phyloP scores from a whole-genome alignment of 2,329 filamentous ascomycete species.

The Acarospora socialis region DNA sequence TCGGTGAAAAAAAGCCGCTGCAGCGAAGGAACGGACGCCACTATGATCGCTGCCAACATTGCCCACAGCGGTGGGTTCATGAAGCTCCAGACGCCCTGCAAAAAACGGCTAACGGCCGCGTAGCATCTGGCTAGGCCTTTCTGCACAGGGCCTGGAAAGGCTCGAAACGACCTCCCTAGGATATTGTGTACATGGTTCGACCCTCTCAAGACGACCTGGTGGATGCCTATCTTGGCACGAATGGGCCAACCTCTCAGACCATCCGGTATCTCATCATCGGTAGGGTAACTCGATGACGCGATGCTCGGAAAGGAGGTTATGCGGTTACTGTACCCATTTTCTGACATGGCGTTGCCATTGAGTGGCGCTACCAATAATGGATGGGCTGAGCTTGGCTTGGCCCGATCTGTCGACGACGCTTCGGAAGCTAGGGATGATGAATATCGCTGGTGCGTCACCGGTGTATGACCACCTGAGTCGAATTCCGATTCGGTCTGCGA shows the following conservation, averaged over 20 bases:
- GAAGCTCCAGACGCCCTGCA: conserved; percentile 67
- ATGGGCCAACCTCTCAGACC: conserved; percentile 19
- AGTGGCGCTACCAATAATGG: conserved; percentile 29
- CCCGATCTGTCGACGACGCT: conserved; percentile 9
- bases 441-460: conserved; percentile 9
- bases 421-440: conserved; percentile 12
- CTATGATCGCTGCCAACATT: conserved; percentile 80
- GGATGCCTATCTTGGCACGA: conserved; percentile 14
- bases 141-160: conserved; percentile 41
- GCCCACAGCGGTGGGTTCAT: conserved; percentile 99
- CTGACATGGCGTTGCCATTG: conserved; percentile 34
- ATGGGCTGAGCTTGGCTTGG: conserved; percentile 6
- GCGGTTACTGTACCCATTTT: conserved; percentile 22
- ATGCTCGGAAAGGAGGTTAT: conserved; percentile 51
- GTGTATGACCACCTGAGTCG: conserved; percentile 11
- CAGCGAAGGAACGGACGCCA: conserved; percentile 72
- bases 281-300: conserved; percentile 21
- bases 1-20: conserved; percentile 78
- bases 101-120: conserved; percentile 35
- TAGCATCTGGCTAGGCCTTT: conserved; percentile 31
- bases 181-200: neutral
- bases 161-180: conserved; percentile 25
- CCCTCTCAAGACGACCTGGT: neutral
- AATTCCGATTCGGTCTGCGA: conserved; percentile 2
- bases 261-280: conserved; percentile 21